Evolutionary conservation across 2,329 filamentous ascomycete genomes (phyloP).

Genomic region (Dactylellina leptospora): DNA sequence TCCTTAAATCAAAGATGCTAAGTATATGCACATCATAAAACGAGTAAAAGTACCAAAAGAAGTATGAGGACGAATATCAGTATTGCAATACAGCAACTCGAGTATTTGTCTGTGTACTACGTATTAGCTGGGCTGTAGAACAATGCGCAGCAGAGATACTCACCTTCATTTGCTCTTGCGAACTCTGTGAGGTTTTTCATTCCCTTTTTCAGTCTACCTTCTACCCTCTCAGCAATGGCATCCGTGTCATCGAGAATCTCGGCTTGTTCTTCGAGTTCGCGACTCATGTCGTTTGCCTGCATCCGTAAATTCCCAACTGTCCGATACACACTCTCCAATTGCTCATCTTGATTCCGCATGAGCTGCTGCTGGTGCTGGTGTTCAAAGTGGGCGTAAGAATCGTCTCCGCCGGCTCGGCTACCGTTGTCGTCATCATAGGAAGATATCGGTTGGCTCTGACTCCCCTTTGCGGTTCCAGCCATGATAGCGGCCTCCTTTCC

Average conservation of each 20-base stretch:
- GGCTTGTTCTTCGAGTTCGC: constrained; percentile 91
- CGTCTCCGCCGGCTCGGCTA: constrained; percentile 63
- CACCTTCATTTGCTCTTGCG: constrained; percentile 89
- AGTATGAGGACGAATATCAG: constrained; percentile 89
- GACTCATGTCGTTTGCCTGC: constrained; percentile 94
- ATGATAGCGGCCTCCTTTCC: constrained; percentile 62
- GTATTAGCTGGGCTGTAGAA: not conserved
- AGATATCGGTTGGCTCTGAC: constrained; percentile 63
- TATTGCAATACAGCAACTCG: constrained; percentile 80
- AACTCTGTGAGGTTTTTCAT: constrained; percentile 86
- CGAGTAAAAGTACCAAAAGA: constrained; percentile 78
- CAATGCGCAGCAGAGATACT: constrained; percentile 59
- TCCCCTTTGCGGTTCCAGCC: constrained; percentile 60
- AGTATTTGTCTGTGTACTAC: constrained; percentile 29
- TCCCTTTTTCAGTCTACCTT: constrained; percentile 82
- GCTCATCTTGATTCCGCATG: constrained; percentile 93
- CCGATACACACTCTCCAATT: constrained; percentile 88
- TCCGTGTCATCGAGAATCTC: constrained; percentile 90
- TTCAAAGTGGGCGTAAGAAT: constrained; percentile 82
- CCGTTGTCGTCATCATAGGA: constrained; percentile 63
- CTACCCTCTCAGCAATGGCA: constrained; percentile 82
- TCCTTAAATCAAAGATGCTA: constrained; percentile 18
- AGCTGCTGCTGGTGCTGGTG: constrained; percentile 89
- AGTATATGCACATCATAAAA: constrained; percentile 63
- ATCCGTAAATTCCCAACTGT: constrained; percentile 89